Base-by-base conservation (phyloP, 2,329 filamentous ascomycete genomes). In the Claviceps paspali region DNA sequence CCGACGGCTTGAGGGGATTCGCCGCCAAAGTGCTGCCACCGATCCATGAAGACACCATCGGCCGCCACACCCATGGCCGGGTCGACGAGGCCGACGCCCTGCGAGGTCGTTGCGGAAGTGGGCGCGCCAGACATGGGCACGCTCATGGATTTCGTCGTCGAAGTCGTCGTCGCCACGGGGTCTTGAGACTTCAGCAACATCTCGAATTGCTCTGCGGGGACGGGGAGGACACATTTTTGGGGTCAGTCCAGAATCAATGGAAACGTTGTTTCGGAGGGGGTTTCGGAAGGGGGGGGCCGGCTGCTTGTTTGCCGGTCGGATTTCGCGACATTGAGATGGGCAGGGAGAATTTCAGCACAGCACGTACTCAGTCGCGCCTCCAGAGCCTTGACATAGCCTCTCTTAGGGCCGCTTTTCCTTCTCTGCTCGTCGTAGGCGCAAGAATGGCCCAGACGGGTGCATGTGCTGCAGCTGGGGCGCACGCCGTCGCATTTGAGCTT, bases 361-460 rank as follows among this genome's bases (percentile, higher is more conserved):
- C 28, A 34, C 81, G 63, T 68, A 93, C 86, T 87, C 52, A 98
- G 63, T 56, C 91, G 75, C 55, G 92, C 87, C 60, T 96, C 91
- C 48, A 96, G 62, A 41, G 86, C 80, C 65, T 94, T 94, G 43
- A 94, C 87, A 55, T 95, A 94, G 49, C 87, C 87, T 54, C 87
- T 73, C 65, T 94, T 94, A 2, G 87, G 87, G 3, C 87, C 87
- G 56, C 86, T 93, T 73, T 94, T 94, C 62, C 85, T 83, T 54
- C 87, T 75, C 49, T 88, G 80, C 62, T 94, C 86, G 53, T 94
- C 86, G 54, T 94, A 94, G 43, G 82, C 78, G 62, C 87, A 94
- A 38, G 79, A 73, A 58, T 95, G 87, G 30, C 82, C 79, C 35
- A 94, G 64, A n/a, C 87, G 70, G 23, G 82, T 77, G 58, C 87